Conservation (phyloP, 176 grass and related monocot species). For the Raddia distichophylla region DNA sequence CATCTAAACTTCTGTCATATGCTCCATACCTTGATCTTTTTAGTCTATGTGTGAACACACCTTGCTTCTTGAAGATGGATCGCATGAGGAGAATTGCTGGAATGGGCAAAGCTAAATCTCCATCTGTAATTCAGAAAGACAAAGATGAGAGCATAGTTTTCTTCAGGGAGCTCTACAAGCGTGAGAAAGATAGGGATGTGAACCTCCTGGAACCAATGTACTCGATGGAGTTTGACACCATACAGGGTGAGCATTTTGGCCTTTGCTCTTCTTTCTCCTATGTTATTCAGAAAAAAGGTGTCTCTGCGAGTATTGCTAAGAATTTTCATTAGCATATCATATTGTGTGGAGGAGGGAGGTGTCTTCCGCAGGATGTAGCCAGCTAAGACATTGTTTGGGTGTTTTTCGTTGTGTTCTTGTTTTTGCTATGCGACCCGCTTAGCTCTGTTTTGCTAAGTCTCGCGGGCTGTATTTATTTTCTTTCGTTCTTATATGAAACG, state of each 20-base stretch:
- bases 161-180: constrained; percentile 61
- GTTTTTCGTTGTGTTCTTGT: too few relatives aligned
- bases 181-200: constrained; percentile 52
- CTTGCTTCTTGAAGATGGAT: constrained; percentile 37
- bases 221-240: constrained; percentile 54
- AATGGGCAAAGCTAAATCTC: constrained; percentile 22
- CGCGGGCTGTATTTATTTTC: too few relatives aligned
- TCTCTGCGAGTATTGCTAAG: background rate
- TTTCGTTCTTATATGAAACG: too few relatives aligned
- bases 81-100: constrained; percentile 47
- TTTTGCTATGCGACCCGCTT: too few relatives aligned
- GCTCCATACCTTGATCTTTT: background rate
- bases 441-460: too few relatives aligned
- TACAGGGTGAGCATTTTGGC: constrained; percentile 44
- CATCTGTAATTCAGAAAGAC: constrained; percentile 33
- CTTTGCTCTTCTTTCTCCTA: background rate
- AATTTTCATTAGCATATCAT: background rate
- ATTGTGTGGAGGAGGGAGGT: too few relatives aligned
- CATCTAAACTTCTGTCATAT: constrained; percentile 24
- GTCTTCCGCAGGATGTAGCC: too few relatives aligned
- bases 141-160: constrained; percentile 63
- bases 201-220: constrained; percentile 61
- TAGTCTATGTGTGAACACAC: background rate
- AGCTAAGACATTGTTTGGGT: too few relatives aligned
- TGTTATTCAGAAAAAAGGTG: too few relatives aligned